These are phyloP conservation scores for Colletotrichum shisoi DNA, from an alignment of 2,329 filamentous ascomycete genomes.

Conservation along the genomic window DNA sequence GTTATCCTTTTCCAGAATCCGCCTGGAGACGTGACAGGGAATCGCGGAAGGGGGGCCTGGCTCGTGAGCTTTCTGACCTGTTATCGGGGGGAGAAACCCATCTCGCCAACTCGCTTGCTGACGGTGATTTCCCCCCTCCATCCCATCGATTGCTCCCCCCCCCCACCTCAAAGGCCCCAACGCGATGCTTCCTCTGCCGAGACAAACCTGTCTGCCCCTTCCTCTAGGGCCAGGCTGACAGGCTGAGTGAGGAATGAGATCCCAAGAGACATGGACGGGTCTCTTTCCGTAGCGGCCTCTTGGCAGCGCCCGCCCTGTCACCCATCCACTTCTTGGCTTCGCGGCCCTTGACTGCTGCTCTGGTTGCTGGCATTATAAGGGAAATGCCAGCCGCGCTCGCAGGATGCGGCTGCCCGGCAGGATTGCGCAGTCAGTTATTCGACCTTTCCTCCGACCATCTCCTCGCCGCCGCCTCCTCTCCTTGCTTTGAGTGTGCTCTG, in stretches of 20 bases:
- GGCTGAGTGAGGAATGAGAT: constrained; percentile 27
- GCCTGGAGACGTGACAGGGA: constrained; percentile 15
- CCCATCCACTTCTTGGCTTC: constrained; percentile 32
- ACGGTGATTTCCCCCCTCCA: constrained; percentile 11
- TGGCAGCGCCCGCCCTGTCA: constrained; percentile 37
- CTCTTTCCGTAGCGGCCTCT: constrained; percentile 33
- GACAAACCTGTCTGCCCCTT: constrained; percentile 2
- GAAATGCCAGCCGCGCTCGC: constrained; percentile 31
- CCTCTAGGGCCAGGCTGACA: constrained; percentile 11
- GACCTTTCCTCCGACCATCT: constrained; percentile 2
- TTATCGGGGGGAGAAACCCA: constrained; percentile 19
- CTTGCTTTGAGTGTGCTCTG: background rate
- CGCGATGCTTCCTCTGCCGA: constrained; percentile 13
- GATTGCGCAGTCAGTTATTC: background rate
- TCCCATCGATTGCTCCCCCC: background rate
- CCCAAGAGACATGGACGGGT: constrained; percentile 30
- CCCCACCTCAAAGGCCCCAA: constrained; percentile 8
- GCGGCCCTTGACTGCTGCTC: constrained; percentile 7
- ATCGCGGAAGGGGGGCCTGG: constrained; percentile 10
- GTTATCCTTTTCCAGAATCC: constrained; percentile 21
- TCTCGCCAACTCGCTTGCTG: constrained; percentile 17
- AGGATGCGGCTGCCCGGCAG: constrained; percentile 4
- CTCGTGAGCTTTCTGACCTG: constrained; percentile 29
- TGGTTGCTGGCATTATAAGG: constrained; percentile 30
- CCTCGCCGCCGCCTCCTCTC: background rate